Base-by-base conservation (phyloP, 2,329 filamentous ascomycete genomes). In the Fusarium hostae region DNA sequence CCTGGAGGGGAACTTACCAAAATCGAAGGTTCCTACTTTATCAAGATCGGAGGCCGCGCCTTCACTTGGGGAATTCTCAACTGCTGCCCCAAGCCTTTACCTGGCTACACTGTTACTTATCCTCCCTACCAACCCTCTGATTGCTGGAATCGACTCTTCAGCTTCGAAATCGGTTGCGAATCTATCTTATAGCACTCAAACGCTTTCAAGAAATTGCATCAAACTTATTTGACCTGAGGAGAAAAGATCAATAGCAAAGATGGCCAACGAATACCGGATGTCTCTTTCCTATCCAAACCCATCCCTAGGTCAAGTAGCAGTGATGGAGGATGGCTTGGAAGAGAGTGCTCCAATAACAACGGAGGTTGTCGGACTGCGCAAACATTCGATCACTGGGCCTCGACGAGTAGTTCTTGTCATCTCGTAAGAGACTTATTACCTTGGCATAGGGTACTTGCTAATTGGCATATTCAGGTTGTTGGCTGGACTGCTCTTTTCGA, bases 401-500 rank as follows among this genome's bases (percentile, higher is more conserved):
- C 77, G 78, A 12, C 79, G 80, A 60, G 57, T 70, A 18, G 69
- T 76, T 13, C 77, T 85, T 24, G 77, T 85, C 28, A 68, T 78
- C 57, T 82, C 81, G 83, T 73, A 58, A 63, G 71, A 82, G 69
- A 71, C 67, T 22, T 34, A 15, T 10, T 18, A 6, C 24, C 20
- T 51, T 32, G 16, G 4, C 15, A 30, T 54, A 9, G 34, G 15
- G 11, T 52, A n/a, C 32, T 50, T 54, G 11, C 72, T 80, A 55
- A 80, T 37, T 22, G n/a, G 28, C 13, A 6, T 6, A 32, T 30
- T 15, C 44, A 88, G 86, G 45, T 81, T 88, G 54, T 82, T 88
- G 13, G 70, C 84, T 5, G 87, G 87, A 6, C 81, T 89, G 5
- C 81, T 89, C 20, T 87, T 89, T 71, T 88, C 87, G 7, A 88